phyloP scores from a whole-genome alignment of 208 protist species.

The Strigomonas culicis region DNA sequence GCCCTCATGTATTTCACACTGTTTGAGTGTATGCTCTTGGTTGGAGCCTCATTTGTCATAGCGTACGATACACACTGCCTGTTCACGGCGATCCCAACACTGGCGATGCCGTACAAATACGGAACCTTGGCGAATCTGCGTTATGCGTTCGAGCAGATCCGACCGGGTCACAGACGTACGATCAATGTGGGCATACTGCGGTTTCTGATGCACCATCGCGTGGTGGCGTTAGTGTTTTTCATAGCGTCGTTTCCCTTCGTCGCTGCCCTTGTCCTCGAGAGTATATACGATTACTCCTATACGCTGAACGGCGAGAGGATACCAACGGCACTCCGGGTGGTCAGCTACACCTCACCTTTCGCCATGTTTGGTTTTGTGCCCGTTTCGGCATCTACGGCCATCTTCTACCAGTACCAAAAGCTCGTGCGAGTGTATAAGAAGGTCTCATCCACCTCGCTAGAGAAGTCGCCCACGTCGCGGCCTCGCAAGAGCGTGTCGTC shows the following conservation, averaged over 20 bases:
- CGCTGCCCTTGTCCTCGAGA: slow-evolving; percentile 21
- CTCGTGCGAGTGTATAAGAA: neutral
- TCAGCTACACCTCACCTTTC: slow-evolving; percentile 23
- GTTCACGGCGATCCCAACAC: slow-evolving; percentile 29
- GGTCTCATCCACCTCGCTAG: neutral
- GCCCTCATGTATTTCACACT: slow-evolving; percentile 17
- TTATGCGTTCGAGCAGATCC: slow-evolving; percentile 11
- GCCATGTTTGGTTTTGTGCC: slow-evolving; percentile 18
- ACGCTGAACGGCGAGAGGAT: neutral
- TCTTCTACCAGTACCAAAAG: neutral
- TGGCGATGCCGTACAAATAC: slow-evolving; percentile 32
- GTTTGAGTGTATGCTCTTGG: slow-evolving; percentile 19
- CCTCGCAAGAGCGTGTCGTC: neutral
- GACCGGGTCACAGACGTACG: neutral
- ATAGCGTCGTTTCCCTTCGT: slow-evolving; percentile 21
- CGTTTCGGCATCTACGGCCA: neutral
- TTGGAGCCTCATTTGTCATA: slow-evolving; percentile 29
- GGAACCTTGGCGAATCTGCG: slow-evolving; percentile 17
- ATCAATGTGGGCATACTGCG: slow-evolving; percentile 17
- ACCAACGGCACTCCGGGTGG: slow-evolving; percentile 9
- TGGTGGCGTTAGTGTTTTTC: slow-evolving; percentile 14
- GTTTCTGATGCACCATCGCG: slow-evolving; percentile 24
- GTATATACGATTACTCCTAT: slow-evolving; percentile 14
- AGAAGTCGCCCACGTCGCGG: neutral
- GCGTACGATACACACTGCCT: slow-evolving; percentile 40